Conservation (phyloP, 805 yeast genomes). For the Clavispora fructus region DNA sequence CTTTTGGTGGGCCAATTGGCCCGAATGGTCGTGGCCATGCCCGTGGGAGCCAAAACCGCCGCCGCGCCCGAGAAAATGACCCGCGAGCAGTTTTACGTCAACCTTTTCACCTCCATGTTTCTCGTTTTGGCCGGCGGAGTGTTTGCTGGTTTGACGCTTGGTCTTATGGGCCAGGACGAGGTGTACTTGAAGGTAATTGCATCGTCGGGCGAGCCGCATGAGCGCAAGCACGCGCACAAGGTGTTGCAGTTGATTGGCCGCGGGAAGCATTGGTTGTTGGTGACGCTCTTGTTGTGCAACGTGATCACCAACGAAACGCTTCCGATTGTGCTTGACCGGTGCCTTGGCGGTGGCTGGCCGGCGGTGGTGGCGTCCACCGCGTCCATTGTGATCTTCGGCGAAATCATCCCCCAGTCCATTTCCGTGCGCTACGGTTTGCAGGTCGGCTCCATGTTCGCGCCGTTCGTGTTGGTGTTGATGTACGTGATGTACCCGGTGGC, state of each 20-base stretch:
- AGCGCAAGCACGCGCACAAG: conserved; percentile 61
- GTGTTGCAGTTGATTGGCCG: conserved; percentile 68
- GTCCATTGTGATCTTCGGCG: conserved; percentile 90
- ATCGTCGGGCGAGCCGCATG: conserved; percentile 72
- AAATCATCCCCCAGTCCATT: conserved; percentile 89
- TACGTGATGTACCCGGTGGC: conserved; percentile 88
- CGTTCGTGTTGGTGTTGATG: conserved; percentile 82
- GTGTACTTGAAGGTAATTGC: conserved; percentile 87
- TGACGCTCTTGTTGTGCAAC: conserved; percentile 76
- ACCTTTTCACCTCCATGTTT: conserved; percentile 48
- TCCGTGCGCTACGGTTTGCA: conserved; percentile 91
- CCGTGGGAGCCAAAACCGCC: conserved; percentile 16
- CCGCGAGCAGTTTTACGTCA: conserved; percentile 39
- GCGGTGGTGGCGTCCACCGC: conserved; percentile 94
- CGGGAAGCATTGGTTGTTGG: conserved; percentile 96
- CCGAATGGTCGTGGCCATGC: conserved; percentile 32
- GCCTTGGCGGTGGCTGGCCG: conserved; percentile 96
- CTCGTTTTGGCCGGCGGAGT: conserved; percentile 78
- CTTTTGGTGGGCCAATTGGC: conserved; percentile 29
- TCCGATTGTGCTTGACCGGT: conserved; percentile 88
- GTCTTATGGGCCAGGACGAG: conserved; percentile 97
- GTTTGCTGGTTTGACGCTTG: conserved; percentile 93
- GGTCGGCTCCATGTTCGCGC: conserved; percentile 86
- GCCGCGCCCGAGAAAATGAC: conserved; percentile 21
- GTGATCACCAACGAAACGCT: conserved; percentile 92